Evolutionary conservation across 139 green algal genomes (phyloP).

Genomic region (Chlamydomonas sp.): DNA sequence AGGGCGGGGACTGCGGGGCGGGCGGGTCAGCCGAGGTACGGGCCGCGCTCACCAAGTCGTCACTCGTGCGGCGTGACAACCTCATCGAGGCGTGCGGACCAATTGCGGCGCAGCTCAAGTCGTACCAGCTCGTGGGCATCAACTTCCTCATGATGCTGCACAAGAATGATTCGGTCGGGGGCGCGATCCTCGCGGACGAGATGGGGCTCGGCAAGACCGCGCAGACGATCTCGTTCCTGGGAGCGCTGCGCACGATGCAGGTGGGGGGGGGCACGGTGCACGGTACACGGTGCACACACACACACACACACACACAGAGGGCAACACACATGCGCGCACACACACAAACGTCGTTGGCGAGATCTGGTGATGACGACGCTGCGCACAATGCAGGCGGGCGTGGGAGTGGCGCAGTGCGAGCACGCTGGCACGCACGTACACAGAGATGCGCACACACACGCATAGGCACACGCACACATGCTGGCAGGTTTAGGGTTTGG

Average conservation of each 20-base stretch:
- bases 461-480: no score
- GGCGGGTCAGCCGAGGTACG: not conserved
- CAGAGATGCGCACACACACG: no score
- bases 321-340: no score
- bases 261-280: no score
- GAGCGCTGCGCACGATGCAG: constrained; percentile 22
- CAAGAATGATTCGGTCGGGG: constrained; percentile 34
- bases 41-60: not conserved
- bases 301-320: no score
- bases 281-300: no score
- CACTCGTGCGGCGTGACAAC: constrained; percentile 17
- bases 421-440: no score
- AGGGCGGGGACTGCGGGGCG: not conserved
- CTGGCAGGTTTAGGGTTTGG: no score
- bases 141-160: constrained; percentile 89
- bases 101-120: constrained; percentile 60
- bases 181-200: constrained; percentile 82
- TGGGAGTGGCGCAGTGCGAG: no score
- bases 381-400: no score
- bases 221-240: constrained; percentile 74
- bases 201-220: constrained; percentile 89
- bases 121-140: constrained; percentile 88
- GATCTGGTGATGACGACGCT: no score
- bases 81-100: constrained; percentile 45
- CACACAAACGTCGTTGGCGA: no score